A percentile compares a stretch with the other conserved stretches of the same genome.
phyloP scores from a whole-genome alignment of 2,329 filamentous ascomycete species.

The Aspergillus sergii region DNA sequence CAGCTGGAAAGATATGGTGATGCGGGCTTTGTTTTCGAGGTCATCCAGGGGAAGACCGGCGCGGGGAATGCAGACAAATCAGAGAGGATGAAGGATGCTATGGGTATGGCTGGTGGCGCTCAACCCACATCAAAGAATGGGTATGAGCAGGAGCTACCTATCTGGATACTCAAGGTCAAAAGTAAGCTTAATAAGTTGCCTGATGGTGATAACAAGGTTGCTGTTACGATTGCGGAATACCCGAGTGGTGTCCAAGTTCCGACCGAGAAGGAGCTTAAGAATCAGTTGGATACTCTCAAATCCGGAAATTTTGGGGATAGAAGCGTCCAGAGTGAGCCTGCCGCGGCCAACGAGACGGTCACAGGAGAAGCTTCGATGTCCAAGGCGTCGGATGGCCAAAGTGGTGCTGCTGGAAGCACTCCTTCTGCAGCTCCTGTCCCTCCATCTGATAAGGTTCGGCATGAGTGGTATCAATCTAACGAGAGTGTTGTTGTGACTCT shows the following conservation, averaged over 20 bases:
- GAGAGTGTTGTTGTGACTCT: conserved; percentile 65
- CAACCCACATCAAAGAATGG: conserved; percentile 21
- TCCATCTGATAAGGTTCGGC: conserved; percentile 59
- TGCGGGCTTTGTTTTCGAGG: conserved; percentile 69
- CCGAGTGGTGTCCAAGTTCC: conserved; percentile 53
- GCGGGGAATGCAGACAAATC: conserved; percentile 41
- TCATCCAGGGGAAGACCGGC: conserved; percentile 55
- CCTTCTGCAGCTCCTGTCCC: conserved; percentile 2
- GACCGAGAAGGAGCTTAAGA: conserved; percentile 41
- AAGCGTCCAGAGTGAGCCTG: background rate
- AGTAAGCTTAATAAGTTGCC: conserved; percentile 54
- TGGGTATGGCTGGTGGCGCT: conserved; percentile 22
- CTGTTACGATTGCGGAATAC: conserved; percentile 54
- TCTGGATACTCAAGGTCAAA: conserved; percentile 62
- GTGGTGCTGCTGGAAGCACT: conserved; percentile 1
- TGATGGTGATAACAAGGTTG: conserved; percentile 52
- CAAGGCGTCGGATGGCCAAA: conserved; percentile 7
- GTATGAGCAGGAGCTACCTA: conserved; percentile 45
- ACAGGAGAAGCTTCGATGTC: conserved; percentile 2
- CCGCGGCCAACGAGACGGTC: conserved; percentile 7
- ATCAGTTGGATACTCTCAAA: conserved; percentile 35
- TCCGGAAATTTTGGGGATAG: conserved; percentile 22
- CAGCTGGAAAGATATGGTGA: conserved; percentile 73
- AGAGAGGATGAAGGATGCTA: conserved; percentile 33
- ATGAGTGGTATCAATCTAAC: conserved; percentile 69